phyloP scores from a whole-genome alignment of 1,139 yeast genomes.

The Candida dubliniensis region DNA sequence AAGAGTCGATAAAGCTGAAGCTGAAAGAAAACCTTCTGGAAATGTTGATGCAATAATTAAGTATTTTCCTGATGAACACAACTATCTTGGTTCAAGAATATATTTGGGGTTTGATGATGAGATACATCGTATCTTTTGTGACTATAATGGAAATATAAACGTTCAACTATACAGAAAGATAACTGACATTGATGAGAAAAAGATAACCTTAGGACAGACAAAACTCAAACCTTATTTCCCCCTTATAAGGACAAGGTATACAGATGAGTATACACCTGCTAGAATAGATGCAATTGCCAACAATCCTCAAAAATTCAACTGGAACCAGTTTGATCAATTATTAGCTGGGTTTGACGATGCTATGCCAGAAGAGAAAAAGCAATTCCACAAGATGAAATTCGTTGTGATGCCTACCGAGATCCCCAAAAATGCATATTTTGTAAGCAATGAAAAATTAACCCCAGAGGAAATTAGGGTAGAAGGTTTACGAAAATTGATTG shows the following conservation, averaged over 20 bases:
- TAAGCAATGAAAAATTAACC: conserved; percentile 60
- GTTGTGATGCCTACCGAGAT: conserved; percentile 77
- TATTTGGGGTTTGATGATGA: conserved; percentile 80
- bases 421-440: conserved; percentile 54
- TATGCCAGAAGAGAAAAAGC: conserved; percentile 53
- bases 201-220: conserved; percentile 22
- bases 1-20: conserved; percentile 63
- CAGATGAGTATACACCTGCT: conserved; percentile 61
- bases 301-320: conserved; percentile 61
- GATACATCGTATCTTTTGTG: conserved; percentile 79
- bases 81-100: conserved; percentile 57
- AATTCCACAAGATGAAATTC: conserved; percentile 71
- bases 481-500: conserved; percentile 74
- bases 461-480: conserved; percentile 87
- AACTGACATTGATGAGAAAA: conserved; percentile 22
- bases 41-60: conserved; percentile 44
- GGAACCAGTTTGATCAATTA: conserved; percentile 90
- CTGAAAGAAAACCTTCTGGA: conserved; percentile 60
- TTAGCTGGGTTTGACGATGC: conserved; percentile 88
- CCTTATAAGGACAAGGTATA: conserved; percentile 75
- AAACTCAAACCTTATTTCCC: conserved; percentile 41
- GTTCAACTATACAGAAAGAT: conserved; percentile 67
- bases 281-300: conserved; percentile 56
- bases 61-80: conserved; percentile 37
- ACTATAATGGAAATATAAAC: conserved; percentile 64